Base-by-base conservation (phyloP, 2,329 filamentous ascomycete species). In the Verticillium alfalfae region DNA sequence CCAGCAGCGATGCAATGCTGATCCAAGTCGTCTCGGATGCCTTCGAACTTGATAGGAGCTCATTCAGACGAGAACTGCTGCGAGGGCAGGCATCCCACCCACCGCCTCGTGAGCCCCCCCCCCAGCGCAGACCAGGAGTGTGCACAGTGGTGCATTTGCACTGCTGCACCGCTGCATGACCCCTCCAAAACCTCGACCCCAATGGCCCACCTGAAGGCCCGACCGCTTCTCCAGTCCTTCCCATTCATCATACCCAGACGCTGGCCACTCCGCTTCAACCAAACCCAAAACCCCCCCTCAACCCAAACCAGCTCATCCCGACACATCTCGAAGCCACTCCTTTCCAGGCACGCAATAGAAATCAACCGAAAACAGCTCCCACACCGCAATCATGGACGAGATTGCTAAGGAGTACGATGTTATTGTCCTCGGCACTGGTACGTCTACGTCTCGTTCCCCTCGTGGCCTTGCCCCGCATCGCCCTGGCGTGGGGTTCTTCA, bases 361-460 rank as follows among this genome's bases (percentile, higher is more conserved):
- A 10, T 18, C 45, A 52, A 22, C 45, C 45, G n/a, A 18, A 52
- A 22, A 22, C 18, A n/a, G 45, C 18, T 18, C 45, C 45, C 45
- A 26, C 13, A 52, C 45, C 45, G 64, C 65, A 72, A 85, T 66
- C 80, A 98, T 98, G 95, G 95, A 98, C 76, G 95, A 98, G 80
- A 97, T 99, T 75, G 92, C 93, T 70, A 91, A 92, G 75, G 93
- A 97, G 80, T 99, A 99, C 86, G 95, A 99, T 86, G 92, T 97
- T 78, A 88, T 99, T 76, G 95, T 99, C 76, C 88, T 99, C 76
- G 95, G 95, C 85, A 99, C 95, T 77, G 93, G 93, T 97, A 84
- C 74, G 86, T 79, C 22, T 15, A 18, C 12, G 16, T 26, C 45
- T 36, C 69, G 68, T 66, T 70, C 71, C 39, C 60, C 52, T 45